Base-by-base conservation (phyloP, 1,284 basidiomycete species). In the Tremellales sp. region DNA sequence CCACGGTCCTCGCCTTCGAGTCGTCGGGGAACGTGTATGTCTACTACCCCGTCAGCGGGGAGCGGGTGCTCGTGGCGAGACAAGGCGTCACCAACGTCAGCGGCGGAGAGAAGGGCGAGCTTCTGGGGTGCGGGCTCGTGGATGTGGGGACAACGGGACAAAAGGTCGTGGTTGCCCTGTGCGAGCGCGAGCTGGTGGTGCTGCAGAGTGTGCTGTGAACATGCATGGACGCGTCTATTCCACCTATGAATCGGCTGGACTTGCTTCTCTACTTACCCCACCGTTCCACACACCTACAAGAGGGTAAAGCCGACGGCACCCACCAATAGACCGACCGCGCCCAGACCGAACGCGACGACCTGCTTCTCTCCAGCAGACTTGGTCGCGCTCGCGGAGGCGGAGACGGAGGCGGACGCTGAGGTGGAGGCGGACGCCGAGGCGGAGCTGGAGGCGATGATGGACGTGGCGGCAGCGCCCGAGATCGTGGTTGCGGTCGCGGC, bases 61-160 rank as follows among this genome's bases (percentile, higher is more conserved):
- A 56, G 39, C n/a, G n/a, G n/a, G n/a, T n/a, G n/a, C n/a, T n/a
- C n/a, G 82, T 77, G 74, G 86, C 85, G 3, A 84, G 82, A 56
- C 90, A 94, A 65, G 79, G 83, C 1, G 83, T 95, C 6, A 72
- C 94, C 14, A 79, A 80, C 53, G 77, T 92, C 7, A 82, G 81
- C 18, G 83, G 81, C 0, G 68, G 73, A 6, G 70, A 68, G 14
- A 78, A 81, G 12, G 89, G 90, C 0, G 78, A 85, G 3, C 66
- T 95, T 47, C 63, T 95, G n/a, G 91, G 91, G 7, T 83, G 88
- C 6, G 83, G 82, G 1, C 73, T 73, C 9, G 60, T 86, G 18
- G 58, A 68, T 28, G 62, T 50, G 1, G 63, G 57, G 22, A n/a
- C n/a, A n/a, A 75, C 58, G 1, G 57, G 51, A 8, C 55, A 48